A percentile compares a stretch with the other conserved stretches of the same genome.
Conservation (phyloP, 768 basidiomycete genomes). For the Suillus alpinus region DNA sequence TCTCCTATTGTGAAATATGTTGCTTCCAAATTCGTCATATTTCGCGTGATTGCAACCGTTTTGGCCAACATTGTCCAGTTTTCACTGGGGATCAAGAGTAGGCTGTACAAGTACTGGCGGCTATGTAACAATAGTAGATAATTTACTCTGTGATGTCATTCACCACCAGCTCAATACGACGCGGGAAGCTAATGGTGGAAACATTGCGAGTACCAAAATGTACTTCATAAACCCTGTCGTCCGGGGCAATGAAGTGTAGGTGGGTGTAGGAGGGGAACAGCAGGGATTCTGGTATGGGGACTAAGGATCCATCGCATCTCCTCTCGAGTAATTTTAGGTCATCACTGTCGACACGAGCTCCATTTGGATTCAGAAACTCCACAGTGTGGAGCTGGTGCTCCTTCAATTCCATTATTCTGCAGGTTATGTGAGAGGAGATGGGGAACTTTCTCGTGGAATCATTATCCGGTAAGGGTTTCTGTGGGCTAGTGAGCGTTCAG, state of each 20-base stretch:
- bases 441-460: background rate
- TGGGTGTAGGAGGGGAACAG: background rate
- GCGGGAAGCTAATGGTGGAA: background rate
- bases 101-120: too few species aligned
- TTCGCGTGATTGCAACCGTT: background rate
- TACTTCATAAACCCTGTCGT: background rate
- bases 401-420: background rate
- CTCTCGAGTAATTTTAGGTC: background rate
- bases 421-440: background rate
- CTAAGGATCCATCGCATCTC: background rate
- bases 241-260: background rate
- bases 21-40: background rate
- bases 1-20: background rate
- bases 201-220: background rate
- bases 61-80: background rate
- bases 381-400: background rate
- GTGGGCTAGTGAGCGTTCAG: background rate
- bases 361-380: background rate
- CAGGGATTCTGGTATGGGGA: background rate
- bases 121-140: too few species aligned
- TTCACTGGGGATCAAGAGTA: too few species aligned
- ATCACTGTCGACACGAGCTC: background rate
- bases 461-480: background rate
- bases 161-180: background rate
- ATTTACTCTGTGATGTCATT: too few species aligned